These are phyloP conservation scores for Capsicum rhomboideum DNA, from an alignment of 257 asterid species.

Conservation along the genomic window DNA sequence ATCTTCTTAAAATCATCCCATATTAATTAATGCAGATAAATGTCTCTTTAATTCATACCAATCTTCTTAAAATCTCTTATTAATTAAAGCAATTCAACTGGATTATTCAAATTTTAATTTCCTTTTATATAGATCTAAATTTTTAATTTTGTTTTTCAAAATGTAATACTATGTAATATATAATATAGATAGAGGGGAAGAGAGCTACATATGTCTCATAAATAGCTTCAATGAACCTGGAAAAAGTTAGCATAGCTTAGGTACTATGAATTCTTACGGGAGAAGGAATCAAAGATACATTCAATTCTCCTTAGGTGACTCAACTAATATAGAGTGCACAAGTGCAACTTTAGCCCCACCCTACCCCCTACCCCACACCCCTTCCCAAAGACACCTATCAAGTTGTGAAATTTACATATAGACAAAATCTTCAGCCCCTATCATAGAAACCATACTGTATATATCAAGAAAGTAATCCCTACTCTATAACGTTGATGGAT, in stretches of 20 bases:
- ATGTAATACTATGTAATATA: background rate
- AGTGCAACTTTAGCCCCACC: background rate
- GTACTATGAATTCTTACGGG: conserved; percentile 21
- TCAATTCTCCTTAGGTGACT: conserved; percentile 4
- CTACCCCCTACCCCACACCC: background rate
- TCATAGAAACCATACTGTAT: background rate
- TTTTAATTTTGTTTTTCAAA: background rate
- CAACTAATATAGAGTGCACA: background rate
- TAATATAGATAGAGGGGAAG: background rate
- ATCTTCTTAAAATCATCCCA: background rate
- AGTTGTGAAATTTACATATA: background rate
- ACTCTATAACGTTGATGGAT: background rate
- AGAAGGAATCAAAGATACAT: background rate
- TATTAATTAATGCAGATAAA: background rate
- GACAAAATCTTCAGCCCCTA: background rate
- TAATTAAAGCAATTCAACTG: background rate
- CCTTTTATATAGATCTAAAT: background rate
- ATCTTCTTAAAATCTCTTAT: background rate
- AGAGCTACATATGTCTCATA: background rate
- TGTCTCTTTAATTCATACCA: background rate
- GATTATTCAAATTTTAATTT: background rate
- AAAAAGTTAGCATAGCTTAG: conserved; percentile 17
- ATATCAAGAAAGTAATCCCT: background rate
- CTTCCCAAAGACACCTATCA: background rate
- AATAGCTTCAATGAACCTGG: conserved; percentile 20